Base-by-base conservation (phyloP, 306 rosid genomes). In the Trifolium subterraneum region DNA sequence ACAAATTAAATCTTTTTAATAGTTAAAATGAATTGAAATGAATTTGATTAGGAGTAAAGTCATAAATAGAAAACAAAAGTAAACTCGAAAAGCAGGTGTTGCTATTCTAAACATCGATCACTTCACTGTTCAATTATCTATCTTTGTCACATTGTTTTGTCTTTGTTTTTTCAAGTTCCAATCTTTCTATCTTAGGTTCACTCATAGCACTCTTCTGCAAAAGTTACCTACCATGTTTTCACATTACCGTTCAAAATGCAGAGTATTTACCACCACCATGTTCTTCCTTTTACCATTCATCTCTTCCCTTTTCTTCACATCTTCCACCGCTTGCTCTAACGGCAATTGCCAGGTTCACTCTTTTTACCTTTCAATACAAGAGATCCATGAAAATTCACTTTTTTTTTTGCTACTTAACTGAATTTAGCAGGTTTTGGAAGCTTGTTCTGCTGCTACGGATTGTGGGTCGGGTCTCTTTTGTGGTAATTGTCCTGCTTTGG, bases 381-480 rank as follows among this genome's bases (percentile, higher is more conserved):
- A 80, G 88, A 84, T 89, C 90, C 74, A 61, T 5, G 14, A 12
- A 23, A 13, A 38, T 65, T 72, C 22, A 7, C 29, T 20, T 7
- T 44, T 12, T 52, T 76, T 8, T 65, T 48, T 68, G 44, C 10
- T 64, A 81, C 78, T 83, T 23, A 68, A 29, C 84, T 81, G 16
- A 70, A 61, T 44, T 27, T 74, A 52, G 7, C 92, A 94, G 97
- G 82, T 86, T 84, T 76, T 82, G 18, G 90, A 87, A 82, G 68
- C 95, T 41, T 94, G 99, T 73, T 78, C 90, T 2, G 79, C 84
- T 8, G 73, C 92, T 42, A 84, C 87, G 8, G 92, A 90, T 79
- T 94, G 99, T 76, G 96, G 88, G n/a, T 19, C 89, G 5, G 92
- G 96, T 48, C 93, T 94, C 10, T 94, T 88, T 75, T 94, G 99